Evolutionary conservation across 164 flowering plant genomes (phyloP).

Genomic region (Euptelea pleiosperma): DNA sequence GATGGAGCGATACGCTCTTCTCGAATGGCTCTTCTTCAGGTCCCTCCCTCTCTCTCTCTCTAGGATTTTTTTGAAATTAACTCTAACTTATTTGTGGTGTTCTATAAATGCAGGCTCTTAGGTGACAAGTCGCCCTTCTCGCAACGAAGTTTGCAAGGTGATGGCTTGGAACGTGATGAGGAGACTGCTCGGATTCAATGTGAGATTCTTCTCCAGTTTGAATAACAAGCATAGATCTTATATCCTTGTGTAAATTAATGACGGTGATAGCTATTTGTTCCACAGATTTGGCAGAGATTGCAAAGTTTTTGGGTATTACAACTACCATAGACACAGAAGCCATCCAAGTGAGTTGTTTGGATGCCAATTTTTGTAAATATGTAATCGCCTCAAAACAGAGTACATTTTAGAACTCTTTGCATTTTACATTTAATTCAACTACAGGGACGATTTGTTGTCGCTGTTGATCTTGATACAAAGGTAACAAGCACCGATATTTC

Average conservation of each 20-base stretch:
- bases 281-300: slow-evolving; percentile 95
- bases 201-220: slow-evolving; percentile 17
- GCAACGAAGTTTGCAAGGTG: slow-evolving; percentile 77
- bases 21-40: slow-evolving; percentile 98
- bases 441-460: no score
- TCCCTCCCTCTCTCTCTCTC: slow-evolving; percentile 16
- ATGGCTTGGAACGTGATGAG: slow-evolving; percentile 82
- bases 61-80: neutral
- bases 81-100: neutral
- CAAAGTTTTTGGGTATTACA: slow-evolving; percentile 86
- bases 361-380: no score
- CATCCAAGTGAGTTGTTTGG: slow-evolving; percentile 58
- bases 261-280: neutral
- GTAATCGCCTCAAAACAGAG: no score
- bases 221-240: neutral
- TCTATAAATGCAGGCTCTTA: slow-evolving; percentile 47
- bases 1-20: slow-evolving; percentile 95
- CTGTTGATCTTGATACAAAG: no score
- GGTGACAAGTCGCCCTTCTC: slow-evolving; percentile 96
- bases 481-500: no score
- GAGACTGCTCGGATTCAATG: slow-evolving; percentile 93
- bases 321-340: slow-evolving; percentile 78
- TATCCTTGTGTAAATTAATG: no score
- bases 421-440: no score
- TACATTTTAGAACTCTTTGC: no score